A percentile compares a stretch with the other conserved stretches of the same genome.
Conservation (phyloP, 2,329 filamentous ascomycete species). For the Blumeria graminis region DNA sequence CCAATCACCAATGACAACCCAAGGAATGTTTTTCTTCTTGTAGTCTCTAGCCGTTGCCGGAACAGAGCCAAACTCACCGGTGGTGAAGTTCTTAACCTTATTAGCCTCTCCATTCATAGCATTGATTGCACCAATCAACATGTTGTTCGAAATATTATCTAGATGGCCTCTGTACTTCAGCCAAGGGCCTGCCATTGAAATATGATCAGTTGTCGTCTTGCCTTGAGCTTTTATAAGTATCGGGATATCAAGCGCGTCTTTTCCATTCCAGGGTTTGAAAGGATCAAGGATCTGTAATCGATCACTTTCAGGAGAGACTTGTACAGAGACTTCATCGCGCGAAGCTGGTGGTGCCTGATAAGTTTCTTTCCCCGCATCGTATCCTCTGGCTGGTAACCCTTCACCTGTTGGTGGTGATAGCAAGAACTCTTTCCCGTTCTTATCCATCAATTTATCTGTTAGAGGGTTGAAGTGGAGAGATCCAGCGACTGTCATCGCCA, state of each 20-base stretch:
- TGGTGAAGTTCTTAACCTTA: slow-evolving; percentile 84
- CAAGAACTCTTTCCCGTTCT: slow-evolving; percentile 89
- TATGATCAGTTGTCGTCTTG: slow-evolving; percentile 94
- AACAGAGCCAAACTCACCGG: slow-evolving; percentile 63
- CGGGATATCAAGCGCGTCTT: slow-evolving; percentile 61
- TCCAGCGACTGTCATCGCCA: slow-evolving; percentile 66
- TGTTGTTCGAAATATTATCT: slow-evolving; percentile 99
- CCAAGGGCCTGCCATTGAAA: slow-evolving; percentile 93
- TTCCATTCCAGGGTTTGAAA: slow-evolving; percentile 76
- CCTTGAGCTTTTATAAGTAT: slow-evolving; percentile 92
- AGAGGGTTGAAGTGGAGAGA: slow-evolving; percentile 84
- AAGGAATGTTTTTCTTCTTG: slow-evolving; percentile 88
- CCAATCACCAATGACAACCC: slow-evolving; percentile 98
- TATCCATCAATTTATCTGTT: slow-evolving; percentile 76
- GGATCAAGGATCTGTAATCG: slow-evolving; percentile 80
- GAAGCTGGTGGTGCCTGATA: slow-evolving; percentile 86
- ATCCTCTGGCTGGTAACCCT: slow-evolving; percentile 58
- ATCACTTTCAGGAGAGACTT: slow-evolving; percentile 72
- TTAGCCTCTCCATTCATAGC: slow-evolving; percentile 90
- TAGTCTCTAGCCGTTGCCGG: slow-evolving; percentile 91
- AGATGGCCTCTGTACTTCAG: slow-evolving; percentile 97
- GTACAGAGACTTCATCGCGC: slow-evolving; percentile 46
- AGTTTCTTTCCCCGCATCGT: slow-evolving; percentile 76
- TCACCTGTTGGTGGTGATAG: slow-evolving; percentile 58
- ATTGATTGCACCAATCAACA: slow-evolving; percentile 95